Base-by-base conservation (phyloP, 192 early-diverging fungal species). In the Geranomyces michiganensis region DNA sequence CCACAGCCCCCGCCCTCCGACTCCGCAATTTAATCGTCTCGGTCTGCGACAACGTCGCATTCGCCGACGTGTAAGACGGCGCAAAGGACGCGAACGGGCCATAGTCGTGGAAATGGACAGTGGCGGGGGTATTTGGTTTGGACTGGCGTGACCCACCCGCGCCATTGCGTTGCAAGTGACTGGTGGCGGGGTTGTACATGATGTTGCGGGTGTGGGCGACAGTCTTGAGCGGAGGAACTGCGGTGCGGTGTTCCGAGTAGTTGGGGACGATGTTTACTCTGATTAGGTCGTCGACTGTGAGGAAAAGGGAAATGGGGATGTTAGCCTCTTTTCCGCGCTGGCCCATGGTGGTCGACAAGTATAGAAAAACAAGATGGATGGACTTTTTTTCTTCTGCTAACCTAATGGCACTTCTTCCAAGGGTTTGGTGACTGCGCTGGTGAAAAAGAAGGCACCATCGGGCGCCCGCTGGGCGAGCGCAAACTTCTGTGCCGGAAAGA, bases 21-120 rank as follows among this genome's bases (percentile, higher is more conserved):
- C 19, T 26, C 22, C 44, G 7, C 36, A 73, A 6, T 21, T 27
- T 44, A 15, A 45, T 36, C 7, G 63, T 36, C 45, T 73, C 71
- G n/a, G 62, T 24, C 45, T 17, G 51, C 3, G 71, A 66, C 10
- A 73, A 26, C 24, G 71, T 66, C 43, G 71, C 71, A 15, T 27
- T 56, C 21, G 63, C 24, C 0, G 71, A 66, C 8, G 65, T 48
- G 27, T 17, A 51, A 14, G 26, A 17, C 9, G 71, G 71, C 17
- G 71, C 71, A 46, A 73, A 73, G 15, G 71, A 62, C 17, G 24
- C 55, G 51, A 62, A 73, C 43, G 27, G 31, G n/a, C 71, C 71
- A 29, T 73, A 73, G 26, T 73, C 64, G 24, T 36, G 15, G 47
- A 66, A 73, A 2, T 67, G 26, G 24, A 73, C 71, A 10, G 27